Percentiles rank a stretch among this genome's conserved stretches.
These are phyloP conservation scores for Nitzschia sp. DNA, from an alignment of 108 stramenopile genomes.

Conservation along the genomic window DNA sequence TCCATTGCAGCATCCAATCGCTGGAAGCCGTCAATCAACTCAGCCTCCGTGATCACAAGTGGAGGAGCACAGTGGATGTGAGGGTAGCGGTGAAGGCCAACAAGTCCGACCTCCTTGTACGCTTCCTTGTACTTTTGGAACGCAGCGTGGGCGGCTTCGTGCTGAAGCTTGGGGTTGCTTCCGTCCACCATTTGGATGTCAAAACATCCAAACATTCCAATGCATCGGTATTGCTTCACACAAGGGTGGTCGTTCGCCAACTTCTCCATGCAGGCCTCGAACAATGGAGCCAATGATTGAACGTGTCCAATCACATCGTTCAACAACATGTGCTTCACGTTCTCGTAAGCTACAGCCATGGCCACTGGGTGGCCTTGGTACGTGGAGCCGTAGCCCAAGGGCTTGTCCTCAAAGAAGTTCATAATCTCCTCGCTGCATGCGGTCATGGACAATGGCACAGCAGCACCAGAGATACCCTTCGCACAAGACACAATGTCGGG, in stretches of 20 bases:
- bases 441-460: slow-evolving; percentile 53
- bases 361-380: slow-evolving; percentile 72
- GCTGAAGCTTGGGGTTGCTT: slow-evolving; percentile 46
- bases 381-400: slow-evolving; percentile 60
- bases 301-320: slow-evolving; percentile 52
- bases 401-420: slow-evolving; percentile 65
- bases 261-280: slow-evolving; percentile 47
- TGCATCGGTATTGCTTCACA: slow-evolving; percentile 54
- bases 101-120: slow-evolving; percentile 45
- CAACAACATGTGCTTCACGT: slow-evolving; percentile 51
- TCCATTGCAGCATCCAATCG: slow-evolving; percentile 47
- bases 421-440: slow-evolving; percentile 54
- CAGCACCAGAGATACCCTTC: slow-evolving; percentile 71
- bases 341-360: slow-evolving; percentile 62
- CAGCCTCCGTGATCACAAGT: slow-evolving; percentile 59
- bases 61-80: slow-evolving; percentile 68
- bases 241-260: slow-evolving; percentile 50
- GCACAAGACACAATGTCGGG: slow-evolving; percentile 92
- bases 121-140: slow-evolving; percentile 58
- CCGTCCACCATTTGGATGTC: slow-evolving; percentile 50
- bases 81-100: slow-evolving; percentile 58
- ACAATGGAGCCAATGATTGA: slow-evolving; percentile 47
- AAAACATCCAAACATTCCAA: slow-evolving; percentile 64
- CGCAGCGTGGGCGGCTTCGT: slow-evolving; percentile 49
- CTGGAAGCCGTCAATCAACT: slow-evolving; percentile 62